Percentiles rank a stretch among this genome's conserved stretches.
Conservation (phyloP, 768 basidiomycete genomes). For the Boletus sp. region DNA sequence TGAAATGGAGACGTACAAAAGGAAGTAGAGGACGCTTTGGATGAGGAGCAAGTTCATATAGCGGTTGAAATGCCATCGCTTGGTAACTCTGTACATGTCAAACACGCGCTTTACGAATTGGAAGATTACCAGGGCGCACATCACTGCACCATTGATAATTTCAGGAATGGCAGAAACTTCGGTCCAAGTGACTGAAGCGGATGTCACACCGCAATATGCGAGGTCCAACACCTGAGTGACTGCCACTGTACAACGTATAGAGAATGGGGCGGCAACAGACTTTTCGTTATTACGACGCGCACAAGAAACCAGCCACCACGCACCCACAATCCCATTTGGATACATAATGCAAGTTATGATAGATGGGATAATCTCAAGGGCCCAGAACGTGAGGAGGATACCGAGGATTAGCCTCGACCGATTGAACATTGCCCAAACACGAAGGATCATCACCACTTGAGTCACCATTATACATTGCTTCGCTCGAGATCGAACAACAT, state of each 20-base stretch:
- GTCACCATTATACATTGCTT: background rate
- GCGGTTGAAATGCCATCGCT: conserved; percentile 4
- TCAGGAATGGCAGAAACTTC: background rate
- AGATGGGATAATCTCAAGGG: background rate
- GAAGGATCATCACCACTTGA: conserved; percentile 11
- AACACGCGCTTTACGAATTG: background rate
- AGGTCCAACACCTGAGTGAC: background rate
- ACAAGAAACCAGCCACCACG: background rate
- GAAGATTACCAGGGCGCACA: conserved; percentile 4
- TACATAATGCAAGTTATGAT: background rate
- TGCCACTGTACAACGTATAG: background rate
- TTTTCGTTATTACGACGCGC: background rate
- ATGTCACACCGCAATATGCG: background rate
- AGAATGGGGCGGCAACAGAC: too few relatives aligned
- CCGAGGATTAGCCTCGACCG: conserved; percentile 4
- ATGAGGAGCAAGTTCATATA: conserved; percentile 5
- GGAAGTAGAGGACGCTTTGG: conserved; percentile 11
- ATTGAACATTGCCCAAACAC: conserved; percentile 11
- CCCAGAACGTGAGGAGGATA: background rate
- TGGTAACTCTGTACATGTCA: conserved; percentile 3
- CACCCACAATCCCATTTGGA: background rate
- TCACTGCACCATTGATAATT: background rate
- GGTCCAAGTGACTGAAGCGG: conserved; percentile 3
- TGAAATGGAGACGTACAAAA: conserved; percentile 10
- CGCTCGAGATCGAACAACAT: background rate